These are phyloP conservation scores for Gloeopeniophorella convolvens DNA, from an alignment of 768 basidiomycete genomes.

Conservation along the genomic window DNA sequence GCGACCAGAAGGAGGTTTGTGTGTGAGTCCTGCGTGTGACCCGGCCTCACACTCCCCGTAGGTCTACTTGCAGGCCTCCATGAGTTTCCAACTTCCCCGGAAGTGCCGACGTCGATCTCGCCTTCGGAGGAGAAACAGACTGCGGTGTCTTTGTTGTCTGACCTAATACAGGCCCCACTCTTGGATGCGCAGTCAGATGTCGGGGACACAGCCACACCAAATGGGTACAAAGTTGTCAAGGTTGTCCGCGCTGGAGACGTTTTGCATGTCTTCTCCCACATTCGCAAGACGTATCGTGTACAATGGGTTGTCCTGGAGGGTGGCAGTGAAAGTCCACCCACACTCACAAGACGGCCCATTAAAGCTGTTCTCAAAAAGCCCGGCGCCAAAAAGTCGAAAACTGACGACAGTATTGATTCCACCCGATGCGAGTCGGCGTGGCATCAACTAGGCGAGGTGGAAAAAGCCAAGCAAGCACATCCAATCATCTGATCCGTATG, in stretches of 20 bases:
- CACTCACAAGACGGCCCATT: slow-evolving; percentile 8
- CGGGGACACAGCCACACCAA: slow-evolving; percentile 1
- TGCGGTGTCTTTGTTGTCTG: slow-evolving; percentile 33
- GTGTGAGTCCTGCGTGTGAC: too few species aligned
- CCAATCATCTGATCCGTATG: too few species aligned
- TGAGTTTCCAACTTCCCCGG: slow-evolving; percentile 71
- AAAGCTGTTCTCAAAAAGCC: not conserved
- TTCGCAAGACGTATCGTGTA: slow-evolving; percentile 76
- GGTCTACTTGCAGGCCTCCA: slow-evolving; percentile 87
- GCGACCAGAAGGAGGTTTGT: slow-evolving; percentile 84
- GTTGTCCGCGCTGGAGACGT: slow-evolving; percentile 57
- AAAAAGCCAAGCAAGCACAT: slow-evolving; percentile 13
- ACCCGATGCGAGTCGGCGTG: slow-evolving; percentile 5
- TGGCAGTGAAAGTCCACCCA: slow-evolving; percentile 41
- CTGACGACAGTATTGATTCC: not conserved
- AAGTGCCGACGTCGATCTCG: slow-evolving; percentile 43
- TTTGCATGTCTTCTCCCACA: slow-evolving; percentile 83
- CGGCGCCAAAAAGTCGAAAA: not conserved
- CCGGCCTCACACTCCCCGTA: slow-evolving; percentile 30
- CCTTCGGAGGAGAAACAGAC: slow-evolving; percentile 29
- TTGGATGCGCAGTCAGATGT: slow-evolving; percentile 4
- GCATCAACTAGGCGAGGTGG: slow-evolving; percentile 1
- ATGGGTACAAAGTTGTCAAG: slow-evolving; percentile 32
- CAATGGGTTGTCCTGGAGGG: slow-evolving; percentile 67
- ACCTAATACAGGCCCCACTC: slow-evolving; percentile 31